Conservation (phyloP, 73 alveolate species). For the Blepharisma stoltei region DNA sequence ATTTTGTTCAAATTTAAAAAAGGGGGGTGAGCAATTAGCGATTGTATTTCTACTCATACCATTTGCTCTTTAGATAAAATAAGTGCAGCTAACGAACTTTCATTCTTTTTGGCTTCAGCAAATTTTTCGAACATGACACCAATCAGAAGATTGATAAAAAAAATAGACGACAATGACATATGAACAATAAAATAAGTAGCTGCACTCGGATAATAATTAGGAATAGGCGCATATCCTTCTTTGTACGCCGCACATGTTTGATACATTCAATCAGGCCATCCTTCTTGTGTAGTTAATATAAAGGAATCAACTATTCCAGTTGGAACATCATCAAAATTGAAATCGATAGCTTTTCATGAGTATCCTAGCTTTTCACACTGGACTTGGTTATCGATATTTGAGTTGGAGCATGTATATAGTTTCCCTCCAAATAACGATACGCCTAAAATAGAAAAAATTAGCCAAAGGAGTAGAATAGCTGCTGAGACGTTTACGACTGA, state of each 20-base stretch:
- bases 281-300: conserved; percentile 79
- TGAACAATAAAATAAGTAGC: conserved; percentile 69
- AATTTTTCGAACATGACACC: conserved; percentile 91
- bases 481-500: conserved; percentile 82
- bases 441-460: conserved; percentile 75
- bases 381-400: neutral
- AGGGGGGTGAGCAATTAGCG: conserved; percentile 38
- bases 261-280: conserved; percentile 91
- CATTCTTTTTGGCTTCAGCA: conserved; percentile 73
- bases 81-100: conserved; percentile 37
- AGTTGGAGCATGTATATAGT: conserved; percentile 49
- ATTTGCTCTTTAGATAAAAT: conserved; percentile 47
- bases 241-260: conserved; percentile 51
- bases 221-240: conserved; percentile 41
- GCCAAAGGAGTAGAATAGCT: conserved; percentile 56
- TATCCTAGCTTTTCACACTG: conserved; percentile 63
- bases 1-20: no score
- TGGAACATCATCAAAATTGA: conserved; percentile 82
- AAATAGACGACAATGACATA: conserved; percentile 79
- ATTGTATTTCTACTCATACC: conserved; percentile 65
- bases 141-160: conserved; percentile 83
- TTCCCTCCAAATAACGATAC: conserved; percentile 69
- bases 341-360: conserved; percentile 56
- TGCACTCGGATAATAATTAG: conserved; percentile 28
- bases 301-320: conserved; percentile 76